Conservation (phyloP, 2,329 filamentous ascomycete species). For the Diaporthe sp. region DNA sequence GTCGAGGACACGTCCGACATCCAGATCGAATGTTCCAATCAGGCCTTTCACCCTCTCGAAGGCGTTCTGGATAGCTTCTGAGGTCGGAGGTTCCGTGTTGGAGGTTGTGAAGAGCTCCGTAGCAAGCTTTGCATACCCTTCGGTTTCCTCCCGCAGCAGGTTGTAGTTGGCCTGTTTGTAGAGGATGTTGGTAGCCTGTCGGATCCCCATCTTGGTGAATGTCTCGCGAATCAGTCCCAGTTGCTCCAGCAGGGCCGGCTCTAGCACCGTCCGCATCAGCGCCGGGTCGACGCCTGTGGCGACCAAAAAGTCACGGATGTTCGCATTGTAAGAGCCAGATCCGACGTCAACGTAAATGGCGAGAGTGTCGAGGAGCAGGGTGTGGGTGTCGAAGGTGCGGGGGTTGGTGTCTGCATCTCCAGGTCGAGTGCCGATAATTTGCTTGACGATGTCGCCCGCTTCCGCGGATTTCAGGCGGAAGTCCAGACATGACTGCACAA, state of each 20-base stretch:
- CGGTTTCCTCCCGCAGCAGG: conserved; percentile 91
- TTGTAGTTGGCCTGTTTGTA: conserved; percentile 99
- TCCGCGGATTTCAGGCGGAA: conserved; percentile 75
- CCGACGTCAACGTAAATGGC: conserved; percentile 83
- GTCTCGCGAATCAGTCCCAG: conserved; percentile 87
- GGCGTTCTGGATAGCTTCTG: conserved; percentile 83
- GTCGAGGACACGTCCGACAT: conserved; percentile 94
- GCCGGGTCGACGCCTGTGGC: conserved; percentile 79
- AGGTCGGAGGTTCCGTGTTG: conserved; percentile 78
- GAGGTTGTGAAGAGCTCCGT: conserved; percentile 95
- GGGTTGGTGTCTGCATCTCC: conserved; percentile 63
- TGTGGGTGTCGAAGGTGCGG: conserved; percentile 71
- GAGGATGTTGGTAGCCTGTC: conserved; percentile 91
- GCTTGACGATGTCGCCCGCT: conserved; percentile 78
- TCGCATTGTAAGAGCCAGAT: conserved; percentile 59
- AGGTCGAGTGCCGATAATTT: conserved; percentile 74
- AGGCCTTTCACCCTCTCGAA: conserved; percentile 94
- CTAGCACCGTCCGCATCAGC: conserved; percentile 85
- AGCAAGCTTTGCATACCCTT: conserved; percentile 96
- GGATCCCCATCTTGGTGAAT: conserved; percentile 85
- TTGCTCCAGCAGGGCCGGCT: conserved; percentile 79
- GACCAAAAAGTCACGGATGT: conserved; percentile 76
- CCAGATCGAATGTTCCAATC: conserved; percentile 96
- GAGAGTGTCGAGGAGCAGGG: conserved; percentile 85
- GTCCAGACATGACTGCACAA: conserved; percentile 81